Evolutionary conservation across 306 rosid species (phyloP).

Genomic region (Fragaria ananassa): DNA sequence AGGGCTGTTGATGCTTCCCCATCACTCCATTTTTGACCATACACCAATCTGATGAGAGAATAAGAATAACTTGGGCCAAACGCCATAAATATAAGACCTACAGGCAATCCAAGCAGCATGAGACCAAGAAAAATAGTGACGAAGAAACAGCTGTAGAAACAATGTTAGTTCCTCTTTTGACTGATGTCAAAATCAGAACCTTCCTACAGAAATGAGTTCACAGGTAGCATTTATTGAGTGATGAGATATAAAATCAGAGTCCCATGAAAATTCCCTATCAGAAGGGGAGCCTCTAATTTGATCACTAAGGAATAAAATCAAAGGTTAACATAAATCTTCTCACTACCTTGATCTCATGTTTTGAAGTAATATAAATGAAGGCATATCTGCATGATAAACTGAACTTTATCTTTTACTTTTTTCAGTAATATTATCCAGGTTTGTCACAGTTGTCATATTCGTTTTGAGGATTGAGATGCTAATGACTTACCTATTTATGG

Average conservation of each 20-base stretch:
- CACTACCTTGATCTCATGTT: conserved; percentile 4
- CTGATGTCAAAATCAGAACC: conserved; percentile 5
- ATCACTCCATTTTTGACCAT: conserved; percentile 91
- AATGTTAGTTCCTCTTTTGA: background rate
- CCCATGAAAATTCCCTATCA: conserved; percentile 7
- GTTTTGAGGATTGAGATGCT: background rate
- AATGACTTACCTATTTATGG: background rate
- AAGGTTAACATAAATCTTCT: background rate
- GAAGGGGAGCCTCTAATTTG: conserved; percentile 3
- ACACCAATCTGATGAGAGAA: conserved; percentile 82
- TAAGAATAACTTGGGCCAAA: conserved; percentile 95
- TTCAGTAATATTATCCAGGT: background rate
- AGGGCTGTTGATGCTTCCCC: conserved; percentile 92
- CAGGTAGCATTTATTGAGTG: background rate
- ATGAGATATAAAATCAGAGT: conserved; percentile 3
- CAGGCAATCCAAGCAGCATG: conserved; percentile 31
- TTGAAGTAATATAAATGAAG: background rate
- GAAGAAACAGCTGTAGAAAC: background rate
- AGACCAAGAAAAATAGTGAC: conserved; percentile 20
- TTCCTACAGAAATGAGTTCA: background rate
- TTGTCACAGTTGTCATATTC: background rate
- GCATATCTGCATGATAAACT: conserved; percentile 2
- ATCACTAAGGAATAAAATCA: background rate
- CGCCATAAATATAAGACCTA: conserved; percentile 86
- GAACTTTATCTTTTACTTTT: background rate